Evolutionary conservation across 2,329 filamentous ascomycete genomes (phyloP).

Genomic region (Fusarium fracticaudum): DNA sequence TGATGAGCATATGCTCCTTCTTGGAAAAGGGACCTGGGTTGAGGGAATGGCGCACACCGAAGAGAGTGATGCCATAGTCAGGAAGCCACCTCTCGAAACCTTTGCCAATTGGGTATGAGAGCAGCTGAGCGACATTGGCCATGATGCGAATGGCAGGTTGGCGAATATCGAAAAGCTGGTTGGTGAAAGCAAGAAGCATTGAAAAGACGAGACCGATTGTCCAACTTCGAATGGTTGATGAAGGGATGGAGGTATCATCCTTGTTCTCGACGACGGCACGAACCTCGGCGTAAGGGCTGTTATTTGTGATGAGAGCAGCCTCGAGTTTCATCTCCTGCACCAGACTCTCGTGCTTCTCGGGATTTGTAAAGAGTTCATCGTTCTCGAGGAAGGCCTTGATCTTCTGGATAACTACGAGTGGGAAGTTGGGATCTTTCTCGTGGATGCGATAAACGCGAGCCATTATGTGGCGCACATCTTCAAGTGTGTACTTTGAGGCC

Average conservation of each 20-base stretch:
- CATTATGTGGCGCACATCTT: slow-evolving; percentile 56
- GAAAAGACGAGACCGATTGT: slow-evolving; percentile 62
- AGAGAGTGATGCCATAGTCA: slow-evolving; percentile 58
- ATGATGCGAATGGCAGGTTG: slow-evolving; percentile 64
- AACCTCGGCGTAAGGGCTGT: slow-evolving; percentile 67
- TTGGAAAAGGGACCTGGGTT: slow-evolving; percentile 67
- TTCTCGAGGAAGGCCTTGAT: slow-evolving; percentile 56
- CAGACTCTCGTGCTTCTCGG: slow-evolving; percentile 58
- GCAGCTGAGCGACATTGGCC: slow-evolving; percentile 65
- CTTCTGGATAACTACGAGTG: slow-evolving; percentile 51
- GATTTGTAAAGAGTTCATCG: slow-evolving; percentile 54
- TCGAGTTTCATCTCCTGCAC: slow-evolving; percentile 66
- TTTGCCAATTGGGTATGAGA: slow-evolving; percentile 65
- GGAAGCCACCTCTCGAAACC: slow-evolving; percentile 61
- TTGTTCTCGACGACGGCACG: slow-evolving; percentile 66
- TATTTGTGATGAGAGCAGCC: slow-evolving; percentile 62
- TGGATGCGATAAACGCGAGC: slow-evolving; percentile 52
- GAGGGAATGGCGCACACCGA: slow-evolving; percentile 58
- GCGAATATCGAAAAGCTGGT: slow-evolving; percentile 68
- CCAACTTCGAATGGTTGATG: slow-evolving; percentile 66
- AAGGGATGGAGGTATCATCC: slow-evolving; percentile 59
- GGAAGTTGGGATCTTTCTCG: slow-evolving; percentile 56
- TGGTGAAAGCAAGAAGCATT: slow-evolving; percentile 59
- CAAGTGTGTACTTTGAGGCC: slow-evolving; percentile 54
- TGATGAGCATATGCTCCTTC: slow-evolving; percentile 71